Evolutionary conservation across 1,284 basidiomycete genomes (phyloP), one percentile per base, ranked within the genome.

Genomic region (Coniferiporia weirii): DNA sequence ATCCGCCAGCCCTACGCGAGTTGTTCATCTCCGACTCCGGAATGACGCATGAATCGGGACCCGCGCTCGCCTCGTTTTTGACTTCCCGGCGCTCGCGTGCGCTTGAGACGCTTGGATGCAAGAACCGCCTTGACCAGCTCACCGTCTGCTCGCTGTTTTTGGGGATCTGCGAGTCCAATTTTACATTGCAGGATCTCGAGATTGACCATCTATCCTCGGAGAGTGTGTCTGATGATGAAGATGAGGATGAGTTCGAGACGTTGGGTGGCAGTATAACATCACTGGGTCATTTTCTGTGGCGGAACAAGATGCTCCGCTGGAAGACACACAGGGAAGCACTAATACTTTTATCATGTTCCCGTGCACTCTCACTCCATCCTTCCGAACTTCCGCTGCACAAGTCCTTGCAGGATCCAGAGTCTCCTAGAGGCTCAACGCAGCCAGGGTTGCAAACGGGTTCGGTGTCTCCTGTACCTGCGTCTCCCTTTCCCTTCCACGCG

Each of bases 1-100:
- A 75, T 34, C 70, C 80, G 0, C 75, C 75, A 0, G 69, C 73
- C 62, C 75, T 89, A 12, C 73, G 73, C 38, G 79, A 83, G 62
- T 69, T 89, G 12, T 77, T 83, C 60, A 70, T 87, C 6, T 82
- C 82, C 1, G 76, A 76, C 0, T 74, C 78, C 9, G 76, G 76
- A 12, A 71, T 88, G 56, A 81, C 84, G 0, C 67, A 70, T 32
- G 64, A 61, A n/a, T 75, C 76, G 5, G 73, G 76, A 0, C 74
- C 78, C 1, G 64, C 68, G 54, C 75, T 89, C 34, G 63, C 74
- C 19, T 72, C 73, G 8, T 88, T 79, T 64, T 68, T 87, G 15
- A 71, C 73, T 15, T 84, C 83, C 6, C 69, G 70, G 4, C 77
- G 78, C 20, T 84, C 82, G 59, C 73, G 73, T n/a, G 56, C 61